Percentiles rank a stretch among this genome's conserved stretches.
Evolutionary conservation across 306 rosid species (phyloP).

Genomic region (Medicago lupulina): DNA sequence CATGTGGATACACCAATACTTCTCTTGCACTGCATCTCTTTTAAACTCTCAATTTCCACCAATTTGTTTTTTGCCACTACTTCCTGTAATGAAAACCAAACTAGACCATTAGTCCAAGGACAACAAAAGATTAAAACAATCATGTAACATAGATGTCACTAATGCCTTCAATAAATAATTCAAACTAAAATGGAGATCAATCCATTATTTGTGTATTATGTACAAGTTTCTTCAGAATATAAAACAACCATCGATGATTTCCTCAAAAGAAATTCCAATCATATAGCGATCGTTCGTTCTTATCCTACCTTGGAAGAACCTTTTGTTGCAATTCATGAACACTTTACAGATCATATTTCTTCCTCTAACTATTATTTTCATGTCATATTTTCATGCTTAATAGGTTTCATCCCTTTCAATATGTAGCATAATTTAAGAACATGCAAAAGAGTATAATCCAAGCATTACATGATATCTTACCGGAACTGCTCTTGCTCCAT

Average conservation of each 20-base stretch:
- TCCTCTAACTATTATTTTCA: not conserved
- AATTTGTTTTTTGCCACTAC: conserved; percentile 37
- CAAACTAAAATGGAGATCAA: too few relatives aligned
- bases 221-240: conserved; percentile 10
- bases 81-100: conserved; percentile 54
- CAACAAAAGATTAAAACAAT: too few relatives aligned
- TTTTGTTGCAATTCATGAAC: conserved; percentile 8
- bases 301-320: conserved; percentile 11
- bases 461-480: conserved; percentile 48
- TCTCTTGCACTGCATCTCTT: conserved; percentile 16
- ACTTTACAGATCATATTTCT: not conserved
- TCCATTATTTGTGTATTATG: too few relatives aligned
- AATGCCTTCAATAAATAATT: too few relatives aligned
- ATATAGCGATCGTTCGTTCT: conserved; percentile 21
- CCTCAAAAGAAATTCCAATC: conserved; percentile 4
- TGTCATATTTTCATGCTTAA: not conserved
- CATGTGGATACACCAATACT: not conserved
- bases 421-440: conserved; percentile 36
- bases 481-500: conserved; percentile 65
- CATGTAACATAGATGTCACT: too few relatives aligned
- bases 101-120: conserved; percentile 22
- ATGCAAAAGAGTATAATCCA: not conserved
- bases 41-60: conserved; percentile 37
- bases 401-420: not conserved
- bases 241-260: conserved; percentile 19